phyloP scores from a whole-genome alignment of 2,329 filamentous ascomycete species.

The Claviceps capensis region DNA sequence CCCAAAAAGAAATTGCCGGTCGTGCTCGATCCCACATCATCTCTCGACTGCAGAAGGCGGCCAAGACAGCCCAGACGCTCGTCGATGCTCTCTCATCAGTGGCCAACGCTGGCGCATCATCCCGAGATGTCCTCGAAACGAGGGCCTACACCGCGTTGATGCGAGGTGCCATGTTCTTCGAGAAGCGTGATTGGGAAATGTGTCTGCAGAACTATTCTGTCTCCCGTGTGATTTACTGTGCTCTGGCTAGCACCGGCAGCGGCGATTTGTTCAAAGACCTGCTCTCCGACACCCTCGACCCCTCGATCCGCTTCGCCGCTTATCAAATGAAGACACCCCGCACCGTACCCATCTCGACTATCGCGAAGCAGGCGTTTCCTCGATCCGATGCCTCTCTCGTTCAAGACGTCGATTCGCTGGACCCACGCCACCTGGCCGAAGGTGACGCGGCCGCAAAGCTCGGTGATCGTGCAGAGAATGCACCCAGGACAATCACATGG shows the following conservation, averaged over 20 bases:
- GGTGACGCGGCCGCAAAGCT: constrained; percentile 31
- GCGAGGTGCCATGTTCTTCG: constrained; percentile 65
- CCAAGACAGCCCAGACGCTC: constrained; percentile 53
- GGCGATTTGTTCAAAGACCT: constrained; percentile 78
- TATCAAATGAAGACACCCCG: constrained; percentile 83
- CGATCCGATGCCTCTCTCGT: constrained; percentile 47
- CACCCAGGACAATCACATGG: constrained; percentile 72
- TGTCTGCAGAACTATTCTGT: constrained; percentile 66
- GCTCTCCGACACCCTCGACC: constrained; percentile 74
- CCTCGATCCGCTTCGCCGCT: constrained; percentile 84
- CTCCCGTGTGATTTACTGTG: constrained; percentile 69
- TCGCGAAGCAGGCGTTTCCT: constrained; percentile 70
- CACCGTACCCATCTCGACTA: constrained; percentile 65
- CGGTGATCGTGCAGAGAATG: constrained; percentile 35
- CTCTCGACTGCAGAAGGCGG: constrained; percentile 72
- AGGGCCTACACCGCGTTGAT: constrained; percentile 71
- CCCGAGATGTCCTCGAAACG: constrained; percentile 68
- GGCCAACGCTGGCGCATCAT: constrained; percentile 48
- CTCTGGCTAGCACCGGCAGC: constrained; percentile 44
- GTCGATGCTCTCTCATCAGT: constrained; percentile 51
- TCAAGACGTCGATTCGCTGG: constrained; percentile 53
- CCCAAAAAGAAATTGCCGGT: constrained; percentile 66
- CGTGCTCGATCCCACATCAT: constrained; percentile 78
- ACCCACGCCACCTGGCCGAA: constrained; percentile 53
- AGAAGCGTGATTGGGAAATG: constrained; percentile 73